Conservation (phyloP, 257 asterid genomes). For the Lycium ferocissimum region DNA sequence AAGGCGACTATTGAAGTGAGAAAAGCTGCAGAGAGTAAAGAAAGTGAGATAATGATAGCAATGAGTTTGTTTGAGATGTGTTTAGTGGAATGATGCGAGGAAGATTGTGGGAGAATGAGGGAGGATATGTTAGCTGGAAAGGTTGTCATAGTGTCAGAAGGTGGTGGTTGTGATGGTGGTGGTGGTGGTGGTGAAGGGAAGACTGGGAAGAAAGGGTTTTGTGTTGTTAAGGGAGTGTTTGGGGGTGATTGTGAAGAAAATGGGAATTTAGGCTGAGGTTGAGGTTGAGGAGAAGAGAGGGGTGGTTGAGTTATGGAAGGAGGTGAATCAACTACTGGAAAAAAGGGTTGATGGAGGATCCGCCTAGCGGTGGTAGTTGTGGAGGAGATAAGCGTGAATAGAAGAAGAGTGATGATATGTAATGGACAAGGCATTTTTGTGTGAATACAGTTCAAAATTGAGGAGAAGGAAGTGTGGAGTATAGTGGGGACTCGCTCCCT, state of each 20-base stretch:
- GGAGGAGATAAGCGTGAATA: background rate
- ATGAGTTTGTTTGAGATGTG: slow-evolving; percentile 50
- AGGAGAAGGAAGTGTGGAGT: background rate
- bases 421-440: background rate
- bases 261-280: slow-evolving; percentile 13
- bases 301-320: slow-evolving; percentile 50
- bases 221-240: slow-evolving; percentile 18
- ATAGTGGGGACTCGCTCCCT: too few relatives aligned
- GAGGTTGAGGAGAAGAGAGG: slow-evolving; percentile 43
- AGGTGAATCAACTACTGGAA: slow-evolving; percentile 49
- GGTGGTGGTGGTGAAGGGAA: slow-evolving; percentile 64
- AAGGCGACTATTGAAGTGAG: slow-evolving; percentile 40
- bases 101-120: slow-evolving; percentile 69
- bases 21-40: slow-evolving; percentile 48
- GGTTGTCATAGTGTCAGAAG: slow-evolving; percentile 49
- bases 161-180: slow-evolving; percentile 38
- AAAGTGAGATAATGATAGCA: slow-evolving; percentile 54
- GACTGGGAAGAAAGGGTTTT: slow-evolving; percentile 69
- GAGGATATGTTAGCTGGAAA: slow-evolving; percentile 94
- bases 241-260: slow-evolving; percentile 24
- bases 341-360: slow-evolving; percentile 77
- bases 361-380: slow-evolving; percentile 49
- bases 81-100: slow-evolving; percentile 55
- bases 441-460: background rate
- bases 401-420: background rate